Evolutionary conservation across 345 rosid genomes (phyloP).

Genomic region (Limnanthes douglasii): DNA sequence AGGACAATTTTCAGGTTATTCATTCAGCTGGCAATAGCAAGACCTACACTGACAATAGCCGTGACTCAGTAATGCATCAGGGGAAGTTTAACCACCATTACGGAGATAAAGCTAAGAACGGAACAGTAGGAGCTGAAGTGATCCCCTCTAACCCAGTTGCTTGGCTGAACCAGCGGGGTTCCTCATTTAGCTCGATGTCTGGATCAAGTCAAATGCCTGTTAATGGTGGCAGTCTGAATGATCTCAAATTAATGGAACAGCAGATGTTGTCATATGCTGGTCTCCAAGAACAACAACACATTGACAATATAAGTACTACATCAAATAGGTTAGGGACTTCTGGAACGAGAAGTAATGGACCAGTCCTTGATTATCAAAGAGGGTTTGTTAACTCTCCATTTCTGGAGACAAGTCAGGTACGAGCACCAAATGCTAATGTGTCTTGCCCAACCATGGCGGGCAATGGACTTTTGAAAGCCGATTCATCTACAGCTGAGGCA

Average conservation of each 20-base stretch:
- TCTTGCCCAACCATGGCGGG: conserved; percentile 7
- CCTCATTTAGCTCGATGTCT: conserved; percentile 12
- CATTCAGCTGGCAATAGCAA: conserved; percentile 8
- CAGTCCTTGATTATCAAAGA: conserved; percentile 7
- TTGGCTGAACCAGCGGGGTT: conserved; percentile 36
- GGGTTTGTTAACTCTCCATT: conserved; percentile 4
- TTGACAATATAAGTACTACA: conserved; percentile 4
- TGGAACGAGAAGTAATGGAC: conserved; percentile 8
- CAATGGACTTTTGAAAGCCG: conserved; percentile 6
- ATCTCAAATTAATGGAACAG: conserved; percentile 22
- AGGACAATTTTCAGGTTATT: conserved; percentile 10
- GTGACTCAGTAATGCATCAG: conserved; percentile 6
- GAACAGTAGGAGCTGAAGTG: conserved; percentile 29
- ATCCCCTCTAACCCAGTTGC: conserved; percentile 24
- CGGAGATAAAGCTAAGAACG: conserved; percentile 7
- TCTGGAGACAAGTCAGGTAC: conserved; percentile 7
- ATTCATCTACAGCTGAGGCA: conserved; percentile 17
- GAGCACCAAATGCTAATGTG: conserved; percentile 4
- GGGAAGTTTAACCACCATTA: conserved; percentile 8
- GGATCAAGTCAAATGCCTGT: conserved; percentile 9
- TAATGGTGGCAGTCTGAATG: conserved; percentile 5
- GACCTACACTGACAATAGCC: background rate
- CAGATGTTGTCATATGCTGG: conserved; percentile 16
- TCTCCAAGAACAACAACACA: conserved; percentile 9
- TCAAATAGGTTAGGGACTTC: conserved; percentile 5